These are phyloP conservation scores for Colletotrichum camelliae DNA, from an alignment of 2,329 filamentous ascomycete species.

Conservation along the genomic window DNA sequence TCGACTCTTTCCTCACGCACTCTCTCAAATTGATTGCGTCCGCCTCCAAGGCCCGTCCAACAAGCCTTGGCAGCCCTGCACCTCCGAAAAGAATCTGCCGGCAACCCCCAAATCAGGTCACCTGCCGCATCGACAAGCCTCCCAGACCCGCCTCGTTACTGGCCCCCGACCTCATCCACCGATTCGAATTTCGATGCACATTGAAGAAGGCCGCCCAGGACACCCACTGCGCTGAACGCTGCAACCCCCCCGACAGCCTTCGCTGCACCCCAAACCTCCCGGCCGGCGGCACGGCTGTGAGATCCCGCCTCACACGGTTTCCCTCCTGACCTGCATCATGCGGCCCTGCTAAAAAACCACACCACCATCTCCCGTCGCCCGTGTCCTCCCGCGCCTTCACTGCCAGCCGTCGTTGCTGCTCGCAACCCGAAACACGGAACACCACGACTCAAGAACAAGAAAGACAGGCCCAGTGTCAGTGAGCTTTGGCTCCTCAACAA, in stretches of 20 bases:
- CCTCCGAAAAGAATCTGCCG: conserved; percentile 7
- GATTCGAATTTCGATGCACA: neutral
- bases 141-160: neutral
- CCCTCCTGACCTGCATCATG: conserved; percentile 16
- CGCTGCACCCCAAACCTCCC: neutral
- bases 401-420: neutral
- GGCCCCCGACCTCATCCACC: neutral
- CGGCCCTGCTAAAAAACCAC: conserved; percentile 2
- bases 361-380: neutral
- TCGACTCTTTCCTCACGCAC: neutral
- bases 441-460: neutral
- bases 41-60: neutral
- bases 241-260: neutral
- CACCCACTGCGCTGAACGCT: neutral
- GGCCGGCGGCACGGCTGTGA: conserved; percentile 2
- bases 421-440: neutral
- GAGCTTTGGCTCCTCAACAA: neutral
- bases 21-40: neutral
- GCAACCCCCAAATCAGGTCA: conserved; percentile 13
- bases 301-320: neutral
- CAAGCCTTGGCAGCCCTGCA: neutral
- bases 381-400: neutral
- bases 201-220: neutral
- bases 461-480: neutral
- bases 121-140: conserved; percentile 5